Evolutionary conservation across 352 stramenopile genomes (phyloP), one percentile per base, ranked within the genome.

Genomic region (Phytophthora uliginosa): DNA sequence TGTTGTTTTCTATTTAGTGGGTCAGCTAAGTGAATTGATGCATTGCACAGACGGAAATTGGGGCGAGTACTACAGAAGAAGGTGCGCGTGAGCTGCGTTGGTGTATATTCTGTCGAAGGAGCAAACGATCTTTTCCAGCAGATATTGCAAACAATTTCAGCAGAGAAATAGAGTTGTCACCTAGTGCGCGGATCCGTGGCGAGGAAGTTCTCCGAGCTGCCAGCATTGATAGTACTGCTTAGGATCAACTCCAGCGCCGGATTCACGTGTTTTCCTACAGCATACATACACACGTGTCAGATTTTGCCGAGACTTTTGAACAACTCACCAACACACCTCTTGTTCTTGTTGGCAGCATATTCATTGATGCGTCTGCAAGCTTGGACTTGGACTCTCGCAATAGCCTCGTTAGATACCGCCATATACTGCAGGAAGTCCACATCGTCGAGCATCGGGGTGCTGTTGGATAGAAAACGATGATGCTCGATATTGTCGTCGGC

Each of bases 31-130:
- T 47, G 18, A 28, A 52, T 58, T 34, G 47, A 26, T 60, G 48
- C 22, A 17, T 53, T 64, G 28, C 18, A 12, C 36, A 99, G 98
- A 71, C 75, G 95, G 26, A 95, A 93, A 62, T 69, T 99, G 0
- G 97, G 97, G 0, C 97, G 94, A 63, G 85, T 93, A 1, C 47
- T 99, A 10, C 90, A 93, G 20, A 99, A 99, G 69, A 92, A 74
- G 13, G 94, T 99, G 18, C 97, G 98, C 45, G 88, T 99, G 28
- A 98, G 93, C 65, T 98, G 97, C 42, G 86, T 99, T 17, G 98
- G 95, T 12, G 82, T 99, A 3, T 98, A 99, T 83, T 98, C 93
- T 40, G 84, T 96, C 17, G 95, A 99, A 57, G 97, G 97, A n/a
- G 98, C 95, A 2, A 90, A 98, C 66, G 93, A 98, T 12, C 68